These are phyloP conservation scores for Inonotus hispidus DNA, from an alignment of 1,284 basidiomycete genomes.

Conservation along the genomic window DNA sequence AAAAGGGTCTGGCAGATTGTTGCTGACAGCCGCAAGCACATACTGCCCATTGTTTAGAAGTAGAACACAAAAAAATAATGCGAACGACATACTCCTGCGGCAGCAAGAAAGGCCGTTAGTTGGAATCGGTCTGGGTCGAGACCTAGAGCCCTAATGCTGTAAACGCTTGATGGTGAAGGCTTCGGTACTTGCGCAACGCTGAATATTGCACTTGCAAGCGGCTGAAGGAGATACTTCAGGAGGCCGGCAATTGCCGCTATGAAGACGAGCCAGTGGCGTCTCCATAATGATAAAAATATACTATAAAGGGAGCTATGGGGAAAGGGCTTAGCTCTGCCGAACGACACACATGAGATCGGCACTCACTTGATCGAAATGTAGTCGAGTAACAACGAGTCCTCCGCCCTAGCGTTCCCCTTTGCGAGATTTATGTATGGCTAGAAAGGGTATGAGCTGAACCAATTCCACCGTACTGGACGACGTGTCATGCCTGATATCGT, in stretches of 20 bases:
- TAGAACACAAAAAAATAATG: constrained; percentile 15
- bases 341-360: neutral
- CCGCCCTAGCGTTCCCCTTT: constrained; percentile 43
- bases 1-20: constrained; percentile 45
- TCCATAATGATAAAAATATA: constrained; percentile 37
- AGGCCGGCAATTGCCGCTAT: constrained; percentile 42
- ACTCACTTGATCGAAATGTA: constrained; percentile 47
- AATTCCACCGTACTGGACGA: constrained; percentile 30
- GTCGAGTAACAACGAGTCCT: constrained; percentile 54
- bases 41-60: constrained; percentile 26
- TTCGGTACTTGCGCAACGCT: constrained; percentile 39
- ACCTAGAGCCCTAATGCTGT: constrained; percentile 36
- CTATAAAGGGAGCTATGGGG: constrained; percentile 26
- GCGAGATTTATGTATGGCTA: constrained; percentile 54
- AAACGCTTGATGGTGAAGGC: constrained; percentile 31
- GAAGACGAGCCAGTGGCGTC: constrained; percentile 47
- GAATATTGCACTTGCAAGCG: constrained; percentile 53
- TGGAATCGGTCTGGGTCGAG: constrained; percentile 38
- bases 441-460: constrained; percentile 26
- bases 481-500: constrained; percentile 30
- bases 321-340: constrained; percentile 3
- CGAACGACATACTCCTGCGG: constrained; percentile 45
- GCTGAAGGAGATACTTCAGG: constrained; percentile 42
- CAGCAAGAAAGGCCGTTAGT: constrained; percentile 49
- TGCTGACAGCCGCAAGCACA: constrained; percentile 34